phyloP scores from a whole-genome alignment of 2,329 filamentous ascomycete species.

The Talaromyces marneffei region DNA sequence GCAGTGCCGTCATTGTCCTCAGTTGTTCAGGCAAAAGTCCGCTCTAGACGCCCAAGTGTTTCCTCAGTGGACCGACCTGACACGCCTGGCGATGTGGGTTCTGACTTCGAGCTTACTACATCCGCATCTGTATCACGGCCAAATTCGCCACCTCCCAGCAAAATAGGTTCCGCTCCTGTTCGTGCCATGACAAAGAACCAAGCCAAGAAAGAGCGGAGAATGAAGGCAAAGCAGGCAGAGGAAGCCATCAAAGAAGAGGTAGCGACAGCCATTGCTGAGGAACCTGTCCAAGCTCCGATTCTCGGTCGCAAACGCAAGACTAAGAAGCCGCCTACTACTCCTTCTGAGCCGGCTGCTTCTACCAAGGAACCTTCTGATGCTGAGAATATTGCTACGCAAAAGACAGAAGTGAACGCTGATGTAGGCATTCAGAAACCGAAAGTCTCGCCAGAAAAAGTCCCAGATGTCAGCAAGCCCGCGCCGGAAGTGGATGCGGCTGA shows the following conservation, averaged over 20 bases:
- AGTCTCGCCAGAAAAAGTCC: conserved; percentile 19
- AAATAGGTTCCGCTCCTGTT: conserved; percentile 55
- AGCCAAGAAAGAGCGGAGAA: conserved; percentile 53
- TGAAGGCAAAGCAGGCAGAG: conserved; percentile 45
- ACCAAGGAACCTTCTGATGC: not conserved
- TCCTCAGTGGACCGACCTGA: conserved; percentile 55
- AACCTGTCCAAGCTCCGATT: conserved; percentile 56
- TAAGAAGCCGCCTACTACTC: conserved; percentile 38
- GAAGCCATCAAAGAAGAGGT: conserved; percentile 41
- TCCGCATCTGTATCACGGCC: conserved; percentile 56
- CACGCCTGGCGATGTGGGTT: conserved; percentile 55
- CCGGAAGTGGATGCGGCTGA: conserved; percentile 16
- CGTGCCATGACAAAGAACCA: conserved; percentile 58
- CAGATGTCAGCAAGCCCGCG: conserved; percentile 20
- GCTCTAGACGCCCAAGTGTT: conserved; percentile 37
- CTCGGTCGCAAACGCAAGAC: conserved; percentile 58
- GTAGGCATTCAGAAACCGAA: conserved; percentile 20
- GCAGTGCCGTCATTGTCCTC: conserved; percentile 30
- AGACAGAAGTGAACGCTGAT: conserved; percentile 22
- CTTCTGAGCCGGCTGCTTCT: conserved; percentile 18
- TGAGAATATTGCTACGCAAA: conserved; percentile 18
- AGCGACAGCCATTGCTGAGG: conserved; percentile 27
- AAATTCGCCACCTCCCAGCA: conserved; percentile 50
- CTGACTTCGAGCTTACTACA: conserved; percentile 53
- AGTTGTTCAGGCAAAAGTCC: conserved; percentile 25